Evolutionary conservation across 208 protist genomes (phyloP), one percentile per base, ranked within the genome.

Genomic region (Plasmodiophora brassicae): DNA sequence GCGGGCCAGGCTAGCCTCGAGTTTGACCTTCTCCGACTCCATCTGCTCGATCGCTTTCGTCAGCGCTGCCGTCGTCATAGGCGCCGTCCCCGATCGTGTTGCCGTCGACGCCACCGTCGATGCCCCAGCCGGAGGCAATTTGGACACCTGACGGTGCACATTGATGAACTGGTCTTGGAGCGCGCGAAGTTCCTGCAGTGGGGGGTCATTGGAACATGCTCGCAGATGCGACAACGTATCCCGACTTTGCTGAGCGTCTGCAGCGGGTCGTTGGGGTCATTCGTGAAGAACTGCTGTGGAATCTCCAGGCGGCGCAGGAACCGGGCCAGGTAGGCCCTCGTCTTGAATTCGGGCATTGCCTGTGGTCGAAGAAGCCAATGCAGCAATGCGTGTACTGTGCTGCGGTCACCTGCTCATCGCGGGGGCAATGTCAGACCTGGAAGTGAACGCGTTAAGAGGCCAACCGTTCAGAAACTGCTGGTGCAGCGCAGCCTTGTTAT

Each of bases 1-100:
- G n/a, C 65, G 65, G 65, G 65, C 20, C 41, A 78, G 32, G 65
- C n/a, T 78, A n/a, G n/a, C 20, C 41, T 78, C 65, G 10, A 78
- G n/a, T 78, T 78, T n/a, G 10, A 32, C 5, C n/a, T 78, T 78
- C n/a, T 78, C 65, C 20, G 65, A 78, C n/a, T 78, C 65, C 65
- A 78, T 78, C 41, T 78, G 65, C 65, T 78, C 65, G 65, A 78
- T 78, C 32, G 65, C 65, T 78, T 78, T 78, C 20, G 65, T 32
- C 20, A 78, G n/a, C 32, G 65, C 5, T 5, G 65, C 65, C 5
- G 20, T 32, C 5, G 65, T 78, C 41, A 5, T 5, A 5, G 65
- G 65, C n/a, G n/a, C n/a, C n/a, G n/a, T n/a, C n/a, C n/a, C n/a
- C n/a, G n/a, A n/a, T n/a, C n/a, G n/a, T 36, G 41, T 32, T 36